A percentile compares a stretch with the other conserved stretches of the same genome.
Evolutionary conservation across 2,329 filamentous ascomycete species (phyloP).

Genomic region (Stemphylium lycopersici): DNA sequence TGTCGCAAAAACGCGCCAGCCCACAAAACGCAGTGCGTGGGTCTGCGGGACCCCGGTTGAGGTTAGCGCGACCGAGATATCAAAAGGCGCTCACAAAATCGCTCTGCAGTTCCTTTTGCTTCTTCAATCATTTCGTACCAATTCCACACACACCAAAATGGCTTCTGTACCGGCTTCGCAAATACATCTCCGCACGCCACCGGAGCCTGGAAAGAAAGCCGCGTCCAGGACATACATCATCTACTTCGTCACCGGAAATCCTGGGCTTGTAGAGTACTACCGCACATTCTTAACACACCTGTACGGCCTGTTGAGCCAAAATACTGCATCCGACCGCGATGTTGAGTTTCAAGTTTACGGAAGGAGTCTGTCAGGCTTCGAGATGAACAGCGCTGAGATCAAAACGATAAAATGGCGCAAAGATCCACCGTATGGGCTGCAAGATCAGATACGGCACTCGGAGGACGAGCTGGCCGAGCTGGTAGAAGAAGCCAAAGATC

Average conservation of each 20-base stretch:
- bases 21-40: conserved; percentile 1
- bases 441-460: conserved; percentile 59
- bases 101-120: conserved; percentile 4
- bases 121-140: background rate
- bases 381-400: conserved; percentile 35
- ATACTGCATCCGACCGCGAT: conserved; percentile 22
- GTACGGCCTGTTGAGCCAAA: conserved; percentile 58
- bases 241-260: conserved; percentile 78
- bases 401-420: conserved; percentile 30
- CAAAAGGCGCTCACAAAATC: conserved; percentile 15
- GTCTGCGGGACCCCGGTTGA: background rate
- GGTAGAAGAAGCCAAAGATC: conserved; percentile 36
- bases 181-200: conserved; percentile 33
- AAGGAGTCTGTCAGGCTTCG: conserved; percentile 53
- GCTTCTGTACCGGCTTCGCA: conserved; percentile 24
- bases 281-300: conserved; percentile 67
- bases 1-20: background rate
- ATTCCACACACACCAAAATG: conserved; percentile 7
- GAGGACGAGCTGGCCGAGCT: conserved; percentile 52
- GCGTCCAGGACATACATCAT: conserved; percentile 57
- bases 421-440: conserved; percentile 50
- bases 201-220: conserved; percentile 26
- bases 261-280: conserved; percentile 78
- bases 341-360: conserved; percentile 49
- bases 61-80: conserved; percentile 20